Base-by-base conservation (phyloP, 1,284 basidiomycete genomes). In the Sphaerobolus stellatus region DNA sequence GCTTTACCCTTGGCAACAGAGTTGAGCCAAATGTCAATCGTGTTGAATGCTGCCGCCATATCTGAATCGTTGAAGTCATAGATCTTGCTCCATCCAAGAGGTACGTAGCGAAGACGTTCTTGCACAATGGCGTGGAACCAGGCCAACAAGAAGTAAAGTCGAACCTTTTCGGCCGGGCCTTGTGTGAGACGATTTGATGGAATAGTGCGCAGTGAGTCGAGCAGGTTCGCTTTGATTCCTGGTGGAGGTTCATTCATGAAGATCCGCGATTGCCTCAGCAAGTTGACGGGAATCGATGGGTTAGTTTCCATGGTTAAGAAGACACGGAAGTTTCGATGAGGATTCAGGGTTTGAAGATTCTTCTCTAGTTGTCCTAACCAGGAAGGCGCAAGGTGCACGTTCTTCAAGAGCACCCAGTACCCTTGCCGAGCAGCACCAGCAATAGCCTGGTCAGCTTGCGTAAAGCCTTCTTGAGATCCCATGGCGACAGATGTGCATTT, bases 21-120 rank as follows among this genome's bases (percentile, higher is more conserved):
- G 52, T 78, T 81, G 52, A 97, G 78, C 93, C 94, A 98, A 1
- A 84, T 78, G 66, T 97, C 94, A 66, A 98, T 96, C 11, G 92
- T 95, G 46, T 81, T 82, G 68, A 93, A 88, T 0, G 94, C 94
- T 11, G 94, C 90, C n/a, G 88, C 83, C 81, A 96, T 90, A 67
- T 98, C 95, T 4, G 95, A 96, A 68, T 98, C 94, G 71, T 98
- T 98, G 81, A 98, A 98, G 70, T 98, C 95, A 72, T 98, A 98
- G 1, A 81, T 80, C 74, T 97, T 94, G 67, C 89, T 94, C 93
- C 94, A 98, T 1, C 95, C 94, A 24, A 98, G 78, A 5, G 95
- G 95, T 8, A 89, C 90, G 68, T 97, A 98, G 40, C 95, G 90
- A 24, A 98, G 78, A 61, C 95, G 92, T 71, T 98, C 95, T 72